phyloP scores from a whole-genome alignment of 148 eudicot genomes.

The Chenopodium suecicum region DNA sequence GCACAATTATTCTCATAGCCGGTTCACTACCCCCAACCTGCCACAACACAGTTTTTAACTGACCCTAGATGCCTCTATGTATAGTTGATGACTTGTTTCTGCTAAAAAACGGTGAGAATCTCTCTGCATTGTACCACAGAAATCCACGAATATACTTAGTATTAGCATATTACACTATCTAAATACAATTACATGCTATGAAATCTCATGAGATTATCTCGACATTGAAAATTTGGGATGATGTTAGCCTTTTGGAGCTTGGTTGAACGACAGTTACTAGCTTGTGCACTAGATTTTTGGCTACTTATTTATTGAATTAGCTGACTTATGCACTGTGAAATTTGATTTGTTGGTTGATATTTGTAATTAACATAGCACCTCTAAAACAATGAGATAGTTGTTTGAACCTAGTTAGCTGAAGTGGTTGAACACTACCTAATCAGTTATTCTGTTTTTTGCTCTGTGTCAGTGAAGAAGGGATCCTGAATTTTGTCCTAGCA shows the following conservation, averaged over 20 bases:
- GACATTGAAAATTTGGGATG: neutral
- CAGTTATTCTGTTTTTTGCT: neutral
- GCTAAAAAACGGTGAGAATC: neutral
- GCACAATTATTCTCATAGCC: neutral
- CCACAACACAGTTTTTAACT: neutral
- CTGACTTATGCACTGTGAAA: neutral
- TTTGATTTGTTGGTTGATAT: neutral
- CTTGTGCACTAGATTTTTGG: neutral
- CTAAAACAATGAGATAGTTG: neutral
- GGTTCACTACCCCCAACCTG: neutral
- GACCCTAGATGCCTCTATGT: neutral
- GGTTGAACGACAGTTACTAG: neutral
- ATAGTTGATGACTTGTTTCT: neutral
- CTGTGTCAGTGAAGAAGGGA: neutral
- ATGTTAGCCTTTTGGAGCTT: neutral
- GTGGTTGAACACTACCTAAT: neutral
- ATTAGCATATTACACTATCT: neutral
- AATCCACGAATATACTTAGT: neutral
- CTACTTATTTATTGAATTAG: neutral
- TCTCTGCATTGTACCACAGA: slow-evolving; percentile 3
- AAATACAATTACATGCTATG: neutral
- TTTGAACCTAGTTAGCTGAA: slow-evolving; percentile 1
- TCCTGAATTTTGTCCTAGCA: neutral
- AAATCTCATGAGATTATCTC: neutral
- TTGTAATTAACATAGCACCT: neutral